Evolutionary conservation across 2,329 filamentous ascomycete genomes (phyloP).

Genomic region (Penicillium hesseltinei): DNA sequence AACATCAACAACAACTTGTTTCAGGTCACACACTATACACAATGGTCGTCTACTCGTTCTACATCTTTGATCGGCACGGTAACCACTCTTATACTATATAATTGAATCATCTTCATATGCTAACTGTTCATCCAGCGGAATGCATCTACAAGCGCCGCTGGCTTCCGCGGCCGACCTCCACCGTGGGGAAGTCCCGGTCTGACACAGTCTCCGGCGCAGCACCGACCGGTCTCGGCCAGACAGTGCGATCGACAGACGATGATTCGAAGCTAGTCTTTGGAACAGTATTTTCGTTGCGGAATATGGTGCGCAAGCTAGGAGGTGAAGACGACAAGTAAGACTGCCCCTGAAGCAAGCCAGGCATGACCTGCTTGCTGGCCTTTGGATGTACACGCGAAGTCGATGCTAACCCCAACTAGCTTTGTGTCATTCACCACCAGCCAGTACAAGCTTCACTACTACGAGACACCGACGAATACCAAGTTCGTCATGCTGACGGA

Average conservation of each 20-base stretch:
- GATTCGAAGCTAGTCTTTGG: constrained; percentile 97
- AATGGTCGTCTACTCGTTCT: constrained; percentile 97
- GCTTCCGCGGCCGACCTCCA: constrained; percentile 57
- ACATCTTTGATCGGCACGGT: constrained; percentile 99
- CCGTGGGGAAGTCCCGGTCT: constrained; percentile 48
- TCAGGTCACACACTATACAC: constrained; percentile 19
- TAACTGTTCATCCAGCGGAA: constrained; percentile 62
- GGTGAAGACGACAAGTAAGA: constrained; percentile 75
- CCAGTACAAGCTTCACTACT: constrained; percentile 98
- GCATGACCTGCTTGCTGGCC: not conserved
- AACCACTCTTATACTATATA: constrained; percentile 24
- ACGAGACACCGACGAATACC: constrained; percentile 93
- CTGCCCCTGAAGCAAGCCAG: not conserved
- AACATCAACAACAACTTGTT: constrained; percentile 17
- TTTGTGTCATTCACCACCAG: constrained; percentile 92
- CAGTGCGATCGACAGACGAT: constrained; percentile 62
- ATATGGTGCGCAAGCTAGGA: constrained; percentile 94
- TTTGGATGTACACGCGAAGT: not conserved
- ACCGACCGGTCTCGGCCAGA: constrained; percentile 34
- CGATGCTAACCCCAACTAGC: constrained; percentile 42
- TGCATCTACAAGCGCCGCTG: constrained; percentile 95
- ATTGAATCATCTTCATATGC: constrained; percentile 7
- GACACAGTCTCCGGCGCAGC: constrained; percentile 47
- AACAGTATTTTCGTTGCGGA: constrained; percentile 91
- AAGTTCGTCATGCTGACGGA: constrained; percentile 98